Conservation (phyloP, 148 eudicot species). For the Vaccinium myrtillus region DNA sequence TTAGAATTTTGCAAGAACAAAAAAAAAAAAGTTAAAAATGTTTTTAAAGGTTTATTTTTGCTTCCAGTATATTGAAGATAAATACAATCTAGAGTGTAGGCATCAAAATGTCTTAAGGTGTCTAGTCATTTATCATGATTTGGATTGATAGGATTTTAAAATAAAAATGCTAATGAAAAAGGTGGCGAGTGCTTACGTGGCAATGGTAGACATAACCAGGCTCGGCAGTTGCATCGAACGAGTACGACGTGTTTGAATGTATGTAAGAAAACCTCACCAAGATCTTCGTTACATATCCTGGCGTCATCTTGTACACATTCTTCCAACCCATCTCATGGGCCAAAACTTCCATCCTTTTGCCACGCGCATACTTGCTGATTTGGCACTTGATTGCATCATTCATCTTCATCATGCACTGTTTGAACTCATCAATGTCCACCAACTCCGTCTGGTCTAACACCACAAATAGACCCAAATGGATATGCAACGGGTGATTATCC, state of each 20-base stretch:
- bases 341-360: conserved; percentile 34
- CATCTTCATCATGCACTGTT: conserved; percentile 48
- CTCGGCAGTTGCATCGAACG: conserved; percentile 71
- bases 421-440: conserved; percentile 43
- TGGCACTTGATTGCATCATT: conserved; percentile 58
- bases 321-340: conserved; percentile 82
- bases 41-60: background rate
- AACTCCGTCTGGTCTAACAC: conserved; percentile 56
- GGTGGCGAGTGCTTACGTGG: conserved; percentile 51
- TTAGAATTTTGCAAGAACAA: too few species aligned
- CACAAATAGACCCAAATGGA: conserved; percentile 66
- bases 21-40: background rate
- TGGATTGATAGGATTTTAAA: too few species aligned
- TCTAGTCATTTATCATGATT: too few species aligned
- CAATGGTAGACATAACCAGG: conserved; percentile 95
- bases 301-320: conserved; percentile 79
- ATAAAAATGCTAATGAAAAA: too few species aligned
- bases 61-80: background rate
- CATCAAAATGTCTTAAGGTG: background rate
- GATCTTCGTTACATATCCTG: conserved; percentile 65
- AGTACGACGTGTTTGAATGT: conserved; percentile 50
- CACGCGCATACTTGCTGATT: conserved; percentile 40
- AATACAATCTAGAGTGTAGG: background rate
- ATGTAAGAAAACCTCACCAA: conserved; percentile 64
- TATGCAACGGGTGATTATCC: conserved; percentile 84